phyloP scores from a whole-genome alignment of 164 flowering plant genomes.

The Dillenia turbinata region DNA sequence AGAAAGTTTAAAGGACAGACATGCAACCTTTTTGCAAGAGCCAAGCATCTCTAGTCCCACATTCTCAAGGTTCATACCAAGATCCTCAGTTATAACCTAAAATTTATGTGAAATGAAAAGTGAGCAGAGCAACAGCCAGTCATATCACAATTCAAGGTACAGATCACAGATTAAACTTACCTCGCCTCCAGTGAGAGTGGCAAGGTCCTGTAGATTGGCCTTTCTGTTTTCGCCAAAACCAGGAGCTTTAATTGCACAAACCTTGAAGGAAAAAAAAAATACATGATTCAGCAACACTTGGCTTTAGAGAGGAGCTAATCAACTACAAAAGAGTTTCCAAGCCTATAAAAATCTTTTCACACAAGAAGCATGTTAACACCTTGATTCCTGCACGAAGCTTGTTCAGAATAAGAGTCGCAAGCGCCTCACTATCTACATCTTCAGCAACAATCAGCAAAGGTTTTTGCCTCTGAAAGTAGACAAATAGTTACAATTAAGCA shows the following conservation, averaged over 20 bases:
- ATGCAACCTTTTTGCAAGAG: conserved; percentile 53
- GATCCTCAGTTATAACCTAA: conserved; percentile 64
- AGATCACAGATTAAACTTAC: conserved; percentile 22
- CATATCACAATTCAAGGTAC: background rate
- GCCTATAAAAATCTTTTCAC: background rate
- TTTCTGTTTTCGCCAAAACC: conserved; percentile 70
- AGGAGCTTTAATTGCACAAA: conserved; percentile 69
- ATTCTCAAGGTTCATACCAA: conserved; percentile 64
- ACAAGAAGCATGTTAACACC: conserved; percentile 18
- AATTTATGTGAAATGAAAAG: background rate
- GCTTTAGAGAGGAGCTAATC: too few relatives aligned
- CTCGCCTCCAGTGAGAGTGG: conserved; percentile 59
- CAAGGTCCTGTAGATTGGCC: conserved; percentile 55
- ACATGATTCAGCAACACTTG: background rate
- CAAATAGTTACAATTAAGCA: background rate
- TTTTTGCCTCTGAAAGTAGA: conserved; percentile 62
- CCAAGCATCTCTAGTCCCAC: conserved; percentile 50
- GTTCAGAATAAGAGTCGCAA: conserved; percentile 56
- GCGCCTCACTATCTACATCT: conserved; percentile 65
- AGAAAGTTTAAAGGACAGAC: background rate
- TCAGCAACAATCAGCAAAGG: conserved; percentile 64
- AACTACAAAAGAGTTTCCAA: too few relatives aligned
- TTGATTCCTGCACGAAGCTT: conserved; percentile 85
- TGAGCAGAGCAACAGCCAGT: background rate
- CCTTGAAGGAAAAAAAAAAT: conserved; percentile 22